These are phyloP conservation scores for Zasmidium angulare DNA, from an alignment of 2,329 filamentous ascomycete genomes.

Conservation along the genomic window DNA sequence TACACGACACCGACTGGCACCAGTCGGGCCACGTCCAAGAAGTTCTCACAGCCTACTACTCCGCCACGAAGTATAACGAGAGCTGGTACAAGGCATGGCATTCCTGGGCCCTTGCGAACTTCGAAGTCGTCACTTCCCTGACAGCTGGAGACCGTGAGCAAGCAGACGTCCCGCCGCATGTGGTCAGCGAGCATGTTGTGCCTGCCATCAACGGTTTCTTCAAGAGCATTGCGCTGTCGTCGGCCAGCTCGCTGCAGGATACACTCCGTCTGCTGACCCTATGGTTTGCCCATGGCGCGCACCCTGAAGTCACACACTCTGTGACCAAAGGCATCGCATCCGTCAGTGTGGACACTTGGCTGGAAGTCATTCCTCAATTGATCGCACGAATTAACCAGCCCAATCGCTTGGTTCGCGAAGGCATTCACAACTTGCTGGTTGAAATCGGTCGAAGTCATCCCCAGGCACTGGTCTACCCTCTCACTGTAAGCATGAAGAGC, in stretches of 20 bases:
- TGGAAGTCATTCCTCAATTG: constrained; percentile 95
- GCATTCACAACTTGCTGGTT: constrained; percentile 86
- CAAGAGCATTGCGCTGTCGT: constrained; percentile 89
- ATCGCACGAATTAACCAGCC: constrained; percentile 98
- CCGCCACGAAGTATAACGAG: constrained; percentile 90
- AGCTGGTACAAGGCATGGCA: constrained; percentile 99
- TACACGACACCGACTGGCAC: constrained; percentile 82
- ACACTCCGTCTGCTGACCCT: constrained; percentile 87
- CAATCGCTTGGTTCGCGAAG: constrained; percentile 80
- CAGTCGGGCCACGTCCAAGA: constrained; percentile 81
- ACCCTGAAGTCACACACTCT: constrained; percentile 80
- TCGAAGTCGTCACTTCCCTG: constrained; percentile 89
- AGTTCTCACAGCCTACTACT: constrained; percentile 84
- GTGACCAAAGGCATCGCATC: constrained; percentile 88
- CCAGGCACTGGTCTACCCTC: constrained; percentile 91
- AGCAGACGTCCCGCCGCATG: constrained; percentile 60
- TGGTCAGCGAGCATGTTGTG: constrained; percentile 84
- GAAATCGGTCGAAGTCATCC: constrained; percentile 94
- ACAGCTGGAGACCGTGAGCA: constrained; percentile 64
- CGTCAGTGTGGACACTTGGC: constrained; percentile 96
- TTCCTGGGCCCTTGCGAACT: constrained; percentile 96
- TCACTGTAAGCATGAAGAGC: constrained; percentile 98
- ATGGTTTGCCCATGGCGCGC: constrained; percentile 93
- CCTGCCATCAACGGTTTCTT: constrained; percentile 96
- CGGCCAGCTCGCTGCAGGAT: constrained; percentile 90